Conservation (phyloP, 169 alveolate genomes). For the Eimeria sp. region DNA sequence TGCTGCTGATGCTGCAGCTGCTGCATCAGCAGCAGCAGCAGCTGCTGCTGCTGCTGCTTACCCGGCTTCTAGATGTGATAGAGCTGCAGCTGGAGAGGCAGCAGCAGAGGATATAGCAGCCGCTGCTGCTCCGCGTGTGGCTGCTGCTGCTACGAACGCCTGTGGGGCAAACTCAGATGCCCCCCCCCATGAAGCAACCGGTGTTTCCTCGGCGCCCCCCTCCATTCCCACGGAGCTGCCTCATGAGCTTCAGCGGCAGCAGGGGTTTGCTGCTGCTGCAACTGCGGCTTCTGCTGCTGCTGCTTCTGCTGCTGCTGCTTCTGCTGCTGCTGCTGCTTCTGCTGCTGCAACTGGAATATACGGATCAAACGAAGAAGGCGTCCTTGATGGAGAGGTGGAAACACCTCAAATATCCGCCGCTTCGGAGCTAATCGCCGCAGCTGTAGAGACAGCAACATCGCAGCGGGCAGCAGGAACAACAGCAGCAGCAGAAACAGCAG, state of each 20-base stretch:
- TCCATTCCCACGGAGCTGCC: slow-evolving; percentile 27
- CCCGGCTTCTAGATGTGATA: neutral
- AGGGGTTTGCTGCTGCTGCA: neutral
- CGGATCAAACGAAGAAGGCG: neutral
- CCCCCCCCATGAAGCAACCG: neutral
- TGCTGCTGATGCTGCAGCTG: neutral
- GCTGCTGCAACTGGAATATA: neutral
- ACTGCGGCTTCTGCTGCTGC: neutral
- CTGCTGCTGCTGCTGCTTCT: too few relatives aligned
- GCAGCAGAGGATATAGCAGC: neutral
- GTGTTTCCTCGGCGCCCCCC: neutral
- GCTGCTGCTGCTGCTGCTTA: neutral
- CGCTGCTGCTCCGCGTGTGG: neutral
- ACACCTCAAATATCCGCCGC: neutral
- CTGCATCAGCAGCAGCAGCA: neutral
- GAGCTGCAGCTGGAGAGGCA: neutral
- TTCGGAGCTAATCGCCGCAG: slow-evolving; percentile 49
- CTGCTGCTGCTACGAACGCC: neutral
- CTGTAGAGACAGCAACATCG: slow-evolving; percentile 26
- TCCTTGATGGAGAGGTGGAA: neutral
- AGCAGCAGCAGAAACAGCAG: neutral
- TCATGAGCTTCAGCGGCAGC: slow-evolving; percentile 5
- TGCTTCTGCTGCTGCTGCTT: too few relatives aligned
- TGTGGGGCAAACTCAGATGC: neutral
- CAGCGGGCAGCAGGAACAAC: neutral